Evolutionary conservation across 495 filamentous ascomycete genomes (phyloP).

Genomic region (Lasiosphaeria miniovina): DNA sequence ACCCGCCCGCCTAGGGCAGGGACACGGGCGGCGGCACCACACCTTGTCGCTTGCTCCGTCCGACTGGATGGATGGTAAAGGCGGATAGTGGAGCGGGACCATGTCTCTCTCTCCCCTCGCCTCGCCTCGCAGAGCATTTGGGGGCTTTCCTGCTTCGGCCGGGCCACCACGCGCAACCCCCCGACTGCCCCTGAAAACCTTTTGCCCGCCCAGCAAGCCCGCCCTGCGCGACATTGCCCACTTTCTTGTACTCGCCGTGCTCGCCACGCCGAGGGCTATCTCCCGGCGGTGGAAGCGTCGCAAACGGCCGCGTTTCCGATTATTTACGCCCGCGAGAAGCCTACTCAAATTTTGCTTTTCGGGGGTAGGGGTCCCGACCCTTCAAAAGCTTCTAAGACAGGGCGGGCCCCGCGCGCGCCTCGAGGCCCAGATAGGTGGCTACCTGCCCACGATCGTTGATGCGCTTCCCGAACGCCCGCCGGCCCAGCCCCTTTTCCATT

Average conservation of each 20-base stretch:
- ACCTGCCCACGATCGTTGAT: slow-evolving; percentile 1
- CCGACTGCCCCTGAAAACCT: slow-evolving; percentile 27
- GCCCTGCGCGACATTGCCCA: slow-evolving; percentile 12
- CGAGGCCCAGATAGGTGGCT: slow-evolving; percentile 18
- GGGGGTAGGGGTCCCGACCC: slow-evolving; percentile 32
- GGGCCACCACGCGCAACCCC: slow-evolving; percentile 12
- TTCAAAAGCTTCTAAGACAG: background rate
- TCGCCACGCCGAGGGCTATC: slow-evolving; percentile 26
- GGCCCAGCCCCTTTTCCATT: background rate
- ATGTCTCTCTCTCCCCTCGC: slow-evolving; percentile 13
- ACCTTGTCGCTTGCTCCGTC: too few relatives aligned
- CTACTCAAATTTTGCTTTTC: slow-evolving; percentile 22
- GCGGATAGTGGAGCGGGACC: too few relatives aligned
- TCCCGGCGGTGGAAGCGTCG: slow-evolving; percentile 16
- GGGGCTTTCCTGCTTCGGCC: slow-evolving; percentile 26
- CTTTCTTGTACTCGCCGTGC: slow-evolving; percentile 34
- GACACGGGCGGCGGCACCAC: too few relatives aligned
- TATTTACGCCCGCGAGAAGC: slow-evolving; percentile 17
- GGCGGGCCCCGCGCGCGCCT: slow-evolving; percentile 18
- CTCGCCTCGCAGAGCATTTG: slow-evolving; percentile 25
- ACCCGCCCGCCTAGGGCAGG: too few relatives aligned
- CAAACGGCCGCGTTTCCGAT: slow-evolving; percentile 19
- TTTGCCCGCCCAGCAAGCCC: slow-evolving; percentile 14
- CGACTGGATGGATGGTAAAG: too few relatives aligned
- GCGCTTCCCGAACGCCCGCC: background rate